Evolutionary conservation across 2,329 filamentous ascomycete genomes (phyloP).

Genomic region (Aureobasidium pullulans): DNA sequence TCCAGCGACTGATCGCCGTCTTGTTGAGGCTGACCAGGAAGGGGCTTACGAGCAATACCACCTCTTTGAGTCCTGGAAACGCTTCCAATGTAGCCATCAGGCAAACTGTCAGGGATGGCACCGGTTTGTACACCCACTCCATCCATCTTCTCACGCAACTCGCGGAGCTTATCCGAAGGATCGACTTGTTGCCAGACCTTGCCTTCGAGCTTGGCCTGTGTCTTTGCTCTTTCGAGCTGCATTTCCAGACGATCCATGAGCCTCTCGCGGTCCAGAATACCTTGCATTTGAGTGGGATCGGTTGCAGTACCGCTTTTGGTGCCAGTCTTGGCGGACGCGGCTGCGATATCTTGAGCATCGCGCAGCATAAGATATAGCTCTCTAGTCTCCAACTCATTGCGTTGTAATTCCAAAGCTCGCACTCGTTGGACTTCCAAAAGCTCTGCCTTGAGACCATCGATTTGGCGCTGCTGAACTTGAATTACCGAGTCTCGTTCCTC

Average conservation of each 20-base stretch:
- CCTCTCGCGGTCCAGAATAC: conserved; percentile 84
- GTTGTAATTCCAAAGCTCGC: conserved; percentile 81
- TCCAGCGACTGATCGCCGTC: conserved; percentile 42
- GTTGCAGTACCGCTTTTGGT: conserved; percentile 49
- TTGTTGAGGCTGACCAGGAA: conserved; percentile 30
- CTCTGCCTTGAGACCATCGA: conserved; percentile 81
- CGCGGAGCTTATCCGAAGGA: conserved; percentile 85
- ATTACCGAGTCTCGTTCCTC: conserved; percentile 89
- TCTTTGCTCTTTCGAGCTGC: conserved; percentile 94
- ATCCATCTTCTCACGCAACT: conserved; percentile 93
- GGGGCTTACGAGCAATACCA: conserved; percentile 30
- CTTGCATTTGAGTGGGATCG: conserved; percentile 73
- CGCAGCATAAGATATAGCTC: conserved; percentile 97
- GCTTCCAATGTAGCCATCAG: conserved; percentile 16
- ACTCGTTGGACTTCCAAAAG: conserved; percentile 79
- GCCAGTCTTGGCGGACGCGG: conserved; percentile 66
- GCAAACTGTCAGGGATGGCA: not conserved
- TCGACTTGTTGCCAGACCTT: conserved; percentile 78
- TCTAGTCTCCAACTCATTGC: conserved; percentile 91
- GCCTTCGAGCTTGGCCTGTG: conserved; percentile 93
- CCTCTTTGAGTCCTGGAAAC: conserved; percentile 33
- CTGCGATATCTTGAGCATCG: conserved; percentile 92
- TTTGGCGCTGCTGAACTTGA: conserved; percentile 77
- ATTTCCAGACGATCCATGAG: conserved; percentile 92
- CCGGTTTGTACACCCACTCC: conserved; percentile 27